phyloP scores from a whole-genome alignment of 1,284 basidiomycete genomes.

The Moesziomyces aphidis region DNA sequence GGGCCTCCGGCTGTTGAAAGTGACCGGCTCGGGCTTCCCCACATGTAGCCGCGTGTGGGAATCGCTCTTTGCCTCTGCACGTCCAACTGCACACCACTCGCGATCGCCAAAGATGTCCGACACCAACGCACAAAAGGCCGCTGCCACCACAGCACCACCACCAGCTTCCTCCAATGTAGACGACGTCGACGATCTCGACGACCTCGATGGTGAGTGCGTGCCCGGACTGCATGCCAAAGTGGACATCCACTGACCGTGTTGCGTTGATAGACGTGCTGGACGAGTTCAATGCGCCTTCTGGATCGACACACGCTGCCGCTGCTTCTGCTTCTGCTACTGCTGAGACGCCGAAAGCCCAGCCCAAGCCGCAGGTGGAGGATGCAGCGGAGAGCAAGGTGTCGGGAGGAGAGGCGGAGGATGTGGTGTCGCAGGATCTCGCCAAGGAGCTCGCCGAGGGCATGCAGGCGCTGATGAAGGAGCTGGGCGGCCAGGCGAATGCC shows the following conservation, averaged over 20 bases:
- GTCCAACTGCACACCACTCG: background rate
- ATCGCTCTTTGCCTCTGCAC: no score
- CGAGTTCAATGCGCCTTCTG: slow-evolving; percentile 63
- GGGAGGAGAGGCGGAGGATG: slow-evolving; percentile 36
- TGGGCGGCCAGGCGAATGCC: slow-evolving; percentile 67
- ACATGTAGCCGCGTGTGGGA: background rate
- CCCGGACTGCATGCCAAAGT: no score
- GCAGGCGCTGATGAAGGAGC: slow-evolving; percentile 83
- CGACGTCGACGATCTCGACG: slow-evolving; percentile 61
- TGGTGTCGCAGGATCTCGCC: slow-evolving; percentile 73
- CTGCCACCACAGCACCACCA: background rate
- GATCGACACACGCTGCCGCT: slow-evolving; percentile 44
- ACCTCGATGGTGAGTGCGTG: slow-evolving; percentile 59
- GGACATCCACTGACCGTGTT: background rate
- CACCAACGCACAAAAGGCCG: slow-evolving; percentile 7
- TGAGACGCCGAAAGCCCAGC: slow-evolving; percentile 53
- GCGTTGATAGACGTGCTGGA: slow-evolving; percentile 73
- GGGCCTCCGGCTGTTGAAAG: slow-evolving; percentile 31
- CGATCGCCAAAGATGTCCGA: background rate
- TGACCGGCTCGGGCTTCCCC: slow-evolving; percentile 20
- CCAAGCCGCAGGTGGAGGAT: slow-evolving; percentile 47
- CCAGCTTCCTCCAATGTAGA: slow-evolving; percentile 27
- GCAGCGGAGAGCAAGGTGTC: slow-evolving; percentile 1
- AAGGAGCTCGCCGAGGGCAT: slow-evolving; percentile 82
- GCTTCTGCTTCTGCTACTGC: slow-evolving; percentile 53